Percentiles rank a stretch among this genome's conserved stretches.
Evolutionary conservation across 768 basidiomycete genomes (phyloP).

Genomic region (Leucogyrophana mollusca): DNA sequence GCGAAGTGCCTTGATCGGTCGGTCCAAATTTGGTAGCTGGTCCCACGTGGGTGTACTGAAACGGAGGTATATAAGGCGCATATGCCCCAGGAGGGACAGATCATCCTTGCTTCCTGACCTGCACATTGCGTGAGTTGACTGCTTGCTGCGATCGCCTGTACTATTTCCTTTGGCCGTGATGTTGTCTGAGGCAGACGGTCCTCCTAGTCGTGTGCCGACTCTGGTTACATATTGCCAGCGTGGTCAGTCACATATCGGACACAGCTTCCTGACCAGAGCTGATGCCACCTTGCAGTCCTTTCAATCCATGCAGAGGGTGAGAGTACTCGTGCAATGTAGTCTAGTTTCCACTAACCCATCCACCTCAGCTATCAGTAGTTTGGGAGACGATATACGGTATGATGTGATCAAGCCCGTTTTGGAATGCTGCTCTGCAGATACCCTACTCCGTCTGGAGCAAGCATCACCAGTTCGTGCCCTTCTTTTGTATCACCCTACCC

Average conservation of each 20-base stretch:
- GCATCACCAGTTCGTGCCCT: constrained; percentile 59
- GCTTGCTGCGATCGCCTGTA: constrained; percentile 1
- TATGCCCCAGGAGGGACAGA: too few relatives aligned
- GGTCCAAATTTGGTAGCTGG: too few relatives aligned
- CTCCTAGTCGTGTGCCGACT: constrained; percentile 49
- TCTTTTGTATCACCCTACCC: constrained; percentile 3
- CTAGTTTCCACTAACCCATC: neutral
- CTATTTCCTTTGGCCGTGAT: constrained; percentile 20
- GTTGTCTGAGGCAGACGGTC: constrained; percentile 33
- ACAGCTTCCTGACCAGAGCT: constrained; percentile 2
- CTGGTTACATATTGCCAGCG: constrained; percentile 73
- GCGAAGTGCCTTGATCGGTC: too few relatives aligned
- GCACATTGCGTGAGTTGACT: constrained; percentile 1
- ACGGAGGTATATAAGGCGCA: neutral
- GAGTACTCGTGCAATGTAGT: constrained; percentile 20
- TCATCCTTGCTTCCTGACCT: neutral
- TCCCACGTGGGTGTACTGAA: neutral
- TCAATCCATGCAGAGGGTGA: constrained; percentile 61
- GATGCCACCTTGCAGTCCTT: constrained; percentile 44
- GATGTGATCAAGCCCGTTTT: constrained; percentile 71
- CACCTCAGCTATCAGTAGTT: constrained; percentile 54
- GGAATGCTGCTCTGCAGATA: constrained; percentile 69
- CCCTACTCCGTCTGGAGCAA: constrained; percentile 66
- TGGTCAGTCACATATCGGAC: constrained; percentile 41
- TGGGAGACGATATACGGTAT: constrained; percentile 62